phyloP scores from a whole-genome alignment of 1,284 basidiomycete species.

The Athelia sp. region DNA sequence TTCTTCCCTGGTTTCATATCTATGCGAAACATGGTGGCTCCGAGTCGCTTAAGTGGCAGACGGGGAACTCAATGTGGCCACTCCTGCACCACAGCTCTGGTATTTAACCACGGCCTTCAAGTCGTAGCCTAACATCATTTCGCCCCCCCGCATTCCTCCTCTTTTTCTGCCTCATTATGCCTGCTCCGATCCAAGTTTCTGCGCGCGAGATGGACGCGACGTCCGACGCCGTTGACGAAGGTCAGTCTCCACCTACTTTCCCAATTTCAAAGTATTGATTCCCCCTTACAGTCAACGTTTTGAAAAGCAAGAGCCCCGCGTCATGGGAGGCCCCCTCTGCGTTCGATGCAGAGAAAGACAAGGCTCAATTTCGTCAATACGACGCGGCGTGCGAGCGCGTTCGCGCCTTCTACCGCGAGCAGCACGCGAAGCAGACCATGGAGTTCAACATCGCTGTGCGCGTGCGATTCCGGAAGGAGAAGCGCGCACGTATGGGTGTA shows the following conservation, averaged over 20 bases:
- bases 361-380: slow-evolving; percentile 67
- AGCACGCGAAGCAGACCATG: slow-evolving; percentile 88
- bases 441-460: slow-evolving; percentile 78
- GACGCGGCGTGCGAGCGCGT: slow-evolving; percentile 82
- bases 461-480: slow-evolving; percentile 63
- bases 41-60: too few relatives aligned
- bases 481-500: slow-evolving; percentile 68
- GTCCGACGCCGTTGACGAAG: slow-evolving; percentile 73
- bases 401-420: slow-evolving; percentile 84
- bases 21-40: too few relatives aligned
- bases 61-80: too few relatives aligned
- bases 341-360: slow-evolving; percentile 78
- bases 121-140: too few relatives aligned
- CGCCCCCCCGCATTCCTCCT: too few relatives aligned
- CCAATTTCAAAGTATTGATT: neutral
- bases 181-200: slow-evolving; percentile 7
- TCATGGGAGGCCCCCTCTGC: slow-evolving; percentile 56
- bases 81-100: too few relatives aligned
- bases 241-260: slow-evolving; percentile 28
- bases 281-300: slow-evolving; percentile 52
- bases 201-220: slow-evolving; percentile 52
- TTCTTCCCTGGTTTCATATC: too few relatives aligned
- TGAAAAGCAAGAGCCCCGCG: slow-evolving; percentile 41
- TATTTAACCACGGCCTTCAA: too few relatives aligned
- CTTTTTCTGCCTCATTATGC: neutral